Base-by-base conservation (phyloP, 495 filamentous ascomycete species). In the Cercophora newfieldiana region DNA sequence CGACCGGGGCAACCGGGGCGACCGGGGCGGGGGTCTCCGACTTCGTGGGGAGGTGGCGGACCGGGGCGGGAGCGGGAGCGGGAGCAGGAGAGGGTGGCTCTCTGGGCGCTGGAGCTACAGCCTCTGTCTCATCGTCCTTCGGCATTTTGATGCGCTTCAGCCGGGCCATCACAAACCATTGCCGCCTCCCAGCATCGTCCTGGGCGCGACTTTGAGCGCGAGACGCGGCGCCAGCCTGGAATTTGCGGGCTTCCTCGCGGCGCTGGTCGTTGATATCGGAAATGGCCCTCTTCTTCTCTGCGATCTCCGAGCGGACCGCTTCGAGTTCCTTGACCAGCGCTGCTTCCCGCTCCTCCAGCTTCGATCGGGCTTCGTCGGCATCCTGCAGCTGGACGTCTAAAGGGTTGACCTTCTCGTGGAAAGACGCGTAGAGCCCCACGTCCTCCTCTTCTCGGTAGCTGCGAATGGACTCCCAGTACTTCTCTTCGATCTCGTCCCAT, bases 401-500 rank as follows among this genome's bases (percentile, higher is more conserved):
- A 7, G 21, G 10, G 2, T 8, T 53, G 5, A 18, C 2, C 2
- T 62, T 10, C 12, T 56, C 53, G 25, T n/a, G 26, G 44, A 48
- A 44, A 7, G 37, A 26, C 6, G 30, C 56, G 12, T 69, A 47
- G 12, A 72, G 59, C 2, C 24, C 30, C 10, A 28, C 18, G 25
- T 74, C 74, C 56, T 77, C 69, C 7, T 63, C 19, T 0, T 28
- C 69, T 3, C 68, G 69, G n/a, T 25, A 21, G 10, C 16, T 44
- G 21, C 30, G 53, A 53, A 68, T 69, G 18, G 65, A 66, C 0
- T 37, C 25, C 70, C 68, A 75, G 53, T 71, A 76, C 19, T 76
- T 73, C 51, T 57, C 54, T 61, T 76, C 67, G 25, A 77, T 73
- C 18, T 70, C 59, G 21, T 71, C 66, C 74, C 73, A 77, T 8